Base-by-base conservation (phyloP, 2,329 filamentous ascomycete species). In the Alternaria brassicicola region DNA sequence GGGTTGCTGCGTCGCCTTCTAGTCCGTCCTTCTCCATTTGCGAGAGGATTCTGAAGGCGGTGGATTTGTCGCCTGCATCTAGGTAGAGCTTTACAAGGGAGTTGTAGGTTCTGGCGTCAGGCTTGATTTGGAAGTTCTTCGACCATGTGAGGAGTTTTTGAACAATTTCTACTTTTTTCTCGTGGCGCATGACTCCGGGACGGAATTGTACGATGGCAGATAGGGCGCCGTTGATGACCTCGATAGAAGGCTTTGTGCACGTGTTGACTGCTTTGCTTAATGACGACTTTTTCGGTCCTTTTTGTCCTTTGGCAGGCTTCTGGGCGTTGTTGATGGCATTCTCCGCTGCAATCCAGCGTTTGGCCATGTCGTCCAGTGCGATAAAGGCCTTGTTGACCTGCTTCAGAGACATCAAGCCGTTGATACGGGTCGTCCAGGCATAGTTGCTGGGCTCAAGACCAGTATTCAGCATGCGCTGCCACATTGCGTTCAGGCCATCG, bases 371-470 rank as follows among this genome's bases (percentile, higher is more conserved):
- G 33, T 86, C 81, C 39, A 94, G 78, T 3, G 88, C 88, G 33
- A 77, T 70, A 12, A 95, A 77, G n/a, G 85, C 90, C 17, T 80
- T 79, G 26, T 85, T 78, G 6, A 83, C 66, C 59, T 83, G 79
- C 30, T 84, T 82, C 43, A 82, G 78, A 38, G 83, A 80, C 55
- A 93, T 85, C 10, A 92, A 81, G 0, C 86, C 87, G 25, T 86
- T 84, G 41, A 95, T 85, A 25, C 89, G 84, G 13, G 87, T 86
- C 8, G 87, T 89, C 91, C 91, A 95, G 36, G 88, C 86, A 52
- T 81, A 70, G 6, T 76, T 75, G 73, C 94, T 91, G 4, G 92
- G 86, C 62, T 83, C 77, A 9, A 87, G 68, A 2, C 85, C 85
- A 1, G 86, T 83, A 8, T 70, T 71, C 3, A 84, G 69, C 77